Base-by-base conservation (phyloP, 2,329 filamentous ascomycete genomes). In the Sporothrix inflata region DNA sequence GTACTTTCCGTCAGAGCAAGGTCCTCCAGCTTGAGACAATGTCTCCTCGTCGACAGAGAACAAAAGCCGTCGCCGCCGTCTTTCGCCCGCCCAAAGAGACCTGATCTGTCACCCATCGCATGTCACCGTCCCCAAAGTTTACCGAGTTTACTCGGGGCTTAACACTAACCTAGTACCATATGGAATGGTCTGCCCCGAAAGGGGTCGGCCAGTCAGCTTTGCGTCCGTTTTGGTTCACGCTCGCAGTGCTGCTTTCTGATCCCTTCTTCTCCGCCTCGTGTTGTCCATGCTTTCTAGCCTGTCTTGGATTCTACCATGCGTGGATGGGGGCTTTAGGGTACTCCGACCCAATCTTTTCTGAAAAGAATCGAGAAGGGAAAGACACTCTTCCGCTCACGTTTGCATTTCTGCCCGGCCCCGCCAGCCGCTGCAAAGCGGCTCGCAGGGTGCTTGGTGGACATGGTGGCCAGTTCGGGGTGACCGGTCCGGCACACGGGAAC, bases 81-180 rank as follows among this genome's bases (percentile, higher is more conserved):
- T 69, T 60, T 34, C 38, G 51, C 45, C 47, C 42, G 42, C 60
- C 60, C 60, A 66, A 68, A 51, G 42, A 40, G 34, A 55, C 21
- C 51, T 27, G 65, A 51, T 73, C 69, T 71, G 63, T 73, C 72
- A 91, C 92, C 16, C 47, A 21, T 21, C 19, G 92, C 87, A 83
- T 84, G 30, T 34, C 89, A 89, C 92, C 90, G 90, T 89, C 91
- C 88, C 85, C 80, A 91, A 87, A 94, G 93, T 94, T 88, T 87
- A 90, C 90, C 92, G 89, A 87, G 85, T 42, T n/a, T 24, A 38
- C 83, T 91, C 90, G 93, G 92, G 94, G 94, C 92, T 94, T 97
- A 97, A 97, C 94, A 94, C 94, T 97, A 97, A 92, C 80, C 3
- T 82, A 93, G 90, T 89, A 79, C 27, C 14, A n/a, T 16, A 16